Base-by-base conservation (phyloP, 805 yeast species). In the Candida sonorensis region DNA sequence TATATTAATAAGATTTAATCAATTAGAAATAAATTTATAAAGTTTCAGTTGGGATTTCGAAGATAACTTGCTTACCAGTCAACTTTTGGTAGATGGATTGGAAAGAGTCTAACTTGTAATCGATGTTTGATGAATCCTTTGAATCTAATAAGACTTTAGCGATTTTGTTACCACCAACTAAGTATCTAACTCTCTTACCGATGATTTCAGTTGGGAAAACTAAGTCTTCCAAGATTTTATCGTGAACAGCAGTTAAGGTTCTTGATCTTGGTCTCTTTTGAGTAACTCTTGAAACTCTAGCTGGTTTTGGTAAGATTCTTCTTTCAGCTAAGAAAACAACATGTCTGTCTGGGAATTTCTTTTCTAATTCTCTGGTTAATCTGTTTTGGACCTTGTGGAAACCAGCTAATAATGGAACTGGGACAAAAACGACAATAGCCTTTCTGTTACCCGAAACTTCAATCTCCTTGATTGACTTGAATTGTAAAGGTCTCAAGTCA, bases 211-310 rank as follows among this genome's bases (percentile, higher is more conserved):
- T 88, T 72, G 98, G 98, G 97, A 82, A 90, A 53, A 92, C 98
- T 65, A 90, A 78, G 73, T 90, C 98, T 75, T 92, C 98, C 69
- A 90, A 85, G 74, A 90, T 75, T 70, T 86, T 85, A 75, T 92
- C 97, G 72, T 90, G 98, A 55, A 90, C 98, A 64, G 97, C 87
- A 57, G 96, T 80, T 69, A 92, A 78, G 62, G 98, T 90, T 83
- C 98, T 87, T 60, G 97, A 88, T 77, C 95, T 86, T 69, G 98
- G 98, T 80, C 98, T 88, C 88, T 92, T 88, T 77, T 92, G 98
- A 60, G 67, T 71, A 69, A 81, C 84, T 78, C 87, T 85, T 45
- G 95, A 76, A 63, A 80, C 74, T 76, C 97, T 87, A 62, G 94
- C 84, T 68, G 97, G 97, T 80, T 86, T 90, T 75, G 97, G 96